Conservation (phyloP, 768 basidiomycete species). For the Macrolepiota albuminosa region DNA sequence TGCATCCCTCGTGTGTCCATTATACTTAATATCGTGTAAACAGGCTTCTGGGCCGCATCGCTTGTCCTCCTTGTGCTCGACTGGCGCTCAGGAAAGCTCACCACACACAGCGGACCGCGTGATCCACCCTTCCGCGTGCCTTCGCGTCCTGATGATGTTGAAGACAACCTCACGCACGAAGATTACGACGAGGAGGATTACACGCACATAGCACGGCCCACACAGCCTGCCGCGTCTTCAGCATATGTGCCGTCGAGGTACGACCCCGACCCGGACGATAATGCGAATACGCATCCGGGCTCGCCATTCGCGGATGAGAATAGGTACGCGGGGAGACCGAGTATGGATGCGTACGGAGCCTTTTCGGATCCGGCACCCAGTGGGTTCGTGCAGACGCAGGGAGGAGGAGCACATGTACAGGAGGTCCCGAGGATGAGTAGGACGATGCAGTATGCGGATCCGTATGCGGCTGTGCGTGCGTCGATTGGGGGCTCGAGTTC, state of each 20-base stretch:
- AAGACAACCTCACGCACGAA: slow-evolving; percentile 25
- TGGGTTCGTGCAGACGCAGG: slow-evolving; percentile 41
- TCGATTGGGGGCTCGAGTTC: no score
- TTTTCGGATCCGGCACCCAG: slow-evolving; percentile 84
- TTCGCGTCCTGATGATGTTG: slow-evolving; percentile 48
- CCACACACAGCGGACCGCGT: slow-evolving; percentile 44
- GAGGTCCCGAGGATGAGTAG: slow-evolving; percentile 62
- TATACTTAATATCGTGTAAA: neutral
- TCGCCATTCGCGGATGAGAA: slow-evolving; percentile 53
- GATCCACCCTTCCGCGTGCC: slow-evolving; percentile 66
- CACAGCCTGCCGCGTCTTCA: slow-evolving; percentile 8
- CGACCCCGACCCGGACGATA: neutral
- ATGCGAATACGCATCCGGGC: neutral
- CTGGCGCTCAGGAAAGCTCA: slow-evolving; percentile 69
- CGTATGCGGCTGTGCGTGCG: no score
- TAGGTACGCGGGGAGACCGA: slow-evolving; percentile 45
- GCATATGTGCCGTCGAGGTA: slow-evolving; percentile 15
- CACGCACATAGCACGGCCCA: slow-evolving; percentile 40
- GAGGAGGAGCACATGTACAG: slow-evolving; percentile 33
- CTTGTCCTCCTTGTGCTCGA: slow-evolving; percentile 61
- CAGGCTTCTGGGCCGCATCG: slow-evolving; percentile 75
- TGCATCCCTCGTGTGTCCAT: neutral
- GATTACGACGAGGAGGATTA: slow-evolving; percentile 38
- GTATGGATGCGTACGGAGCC: slow-evolving; percentile 86
- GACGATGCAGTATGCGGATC: slow-evolving; percentile 93